Conservation (phyloP, 2,329 filamentous ascomycete genomes). For the Botryotinia globosa region DNA sequence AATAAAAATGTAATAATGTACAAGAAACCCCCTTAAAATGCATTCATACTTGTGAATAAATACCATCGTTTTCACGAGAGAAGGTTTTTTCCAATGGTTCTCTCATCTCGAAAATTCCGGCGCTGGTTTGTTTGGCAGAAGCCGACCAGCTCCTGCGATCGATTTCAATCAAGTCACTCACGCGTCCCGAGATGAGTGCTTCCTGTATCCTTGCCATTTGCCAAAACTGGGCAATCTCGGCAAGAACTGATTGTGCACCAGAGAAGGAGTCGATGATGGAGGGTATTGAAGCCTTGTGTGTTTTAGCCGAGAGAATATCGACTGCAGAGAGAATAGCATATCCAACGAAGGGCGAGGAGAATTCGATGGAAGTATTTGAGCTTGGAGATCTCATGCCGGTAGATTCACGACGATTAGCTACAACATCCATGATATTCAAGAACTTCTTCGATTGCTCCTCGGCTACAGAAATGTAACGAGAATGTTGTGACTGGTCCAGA, state of each 20-base stretch:
- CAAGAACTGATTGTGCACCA: conserved; percentile 52
- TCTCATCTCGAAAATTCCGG: conserved; percentile 30
- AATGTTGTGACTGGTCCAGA: conserved; percentile 43
- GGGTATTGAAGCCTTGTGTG: conserved; percentile 50
- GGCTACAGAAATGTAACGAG: conserved; percentile 48
- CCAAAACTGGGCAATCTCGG: conserved; percentile 58
- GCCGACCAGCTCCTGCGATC: background rate
- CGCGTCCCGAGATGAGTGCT: conserved; percentile 28
- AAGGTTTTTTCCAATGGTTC: conserved; percentile 44
- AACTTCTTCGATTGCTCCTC: conserved; percentile 53
- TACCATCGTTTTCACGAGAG: conserved; percentile 31
- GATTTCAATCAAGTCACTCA: conserved; percentile 25
- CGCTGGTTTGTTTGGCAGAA: conserved; percentile 19
- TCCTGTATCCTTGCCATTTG: conserved; percentile 52
- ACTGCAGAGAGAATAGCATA: conserved; percentile 61
- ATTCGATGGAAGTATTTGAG: conserved; percentile 26
- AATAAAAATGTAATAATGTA: conserved; percentile 17
- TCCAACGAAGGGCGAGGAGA: conserved; percentile 61
- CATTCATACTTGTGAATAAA: conserved; percentile 29
- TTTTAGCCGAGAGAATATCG: conserved; percentile 63
- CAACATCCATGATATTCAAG: conserved; percentile 46
- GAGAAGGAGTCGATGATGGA: conserved; percentile 53
- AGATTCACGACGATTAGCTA: conserved; percentile 41
- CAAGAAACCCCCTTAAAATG: background rate
- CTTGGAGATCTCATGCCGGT: background rate